Evolutionary conservation across 2,329 filamentous ascomycete species (phyloP).

Genomic region (Neonectria coccinea): DNA sequence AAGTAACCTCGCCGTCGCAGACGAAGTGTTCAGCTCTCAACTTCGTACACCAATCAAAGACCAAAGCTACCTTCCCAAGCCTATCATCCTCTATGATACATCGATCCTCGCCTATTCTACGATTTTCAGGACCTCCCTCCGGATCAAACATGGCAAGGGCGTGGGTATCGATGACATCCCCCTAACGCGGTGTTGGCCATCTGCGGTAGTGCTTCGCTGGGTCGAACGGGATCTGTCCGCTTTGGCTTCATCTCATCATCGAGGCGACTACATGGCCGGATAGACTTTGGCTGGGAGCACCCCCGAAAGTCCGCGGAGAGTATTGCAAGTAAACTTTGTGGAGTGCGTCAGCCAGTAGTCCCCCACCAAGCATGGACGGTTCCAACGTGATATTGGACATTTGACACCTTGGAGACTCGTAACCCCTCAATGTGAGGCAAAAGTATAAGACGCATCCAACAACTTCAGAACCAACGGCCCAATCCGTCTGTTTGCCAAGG

Average conservation of each 20-base stretch:
- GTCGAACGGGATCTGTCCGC: background rate
- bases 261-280: background rate
- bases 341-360: background rate
- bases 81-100: too few species aligned
- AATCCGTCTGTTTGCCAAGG: background rate
- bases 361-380: background rate
- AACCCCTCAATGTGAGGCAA: background rate
- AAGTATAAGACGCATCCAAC: background rate
- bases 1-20: constrained; percentile 4
- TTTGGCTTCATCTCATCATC: background rate
- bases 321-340: background rate
- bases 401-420: background rate
- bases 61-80: background rate
- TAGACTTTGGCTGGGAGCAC: background rate
- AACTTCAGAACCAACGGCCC: background rate
- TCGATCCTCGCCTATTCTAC: constrained; percentile 2
- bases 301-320: background rate
- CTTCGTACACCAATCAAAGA: constrained; percentile 1
- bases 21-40: background rate
- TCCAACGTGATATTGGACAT: background rate
- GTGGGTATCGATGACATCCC: constrained; percentile 12
- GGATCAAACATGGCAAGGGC: background rate
- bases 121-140: background rate
- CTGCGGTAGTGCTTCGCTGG: background rate
- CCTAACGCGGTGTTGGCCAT: background rate